These are phyloP conservation scores for Musa balbisiana DNA, from an alignment of 202 grass and related monocot species.

Conservation along the genomic window DNA sequence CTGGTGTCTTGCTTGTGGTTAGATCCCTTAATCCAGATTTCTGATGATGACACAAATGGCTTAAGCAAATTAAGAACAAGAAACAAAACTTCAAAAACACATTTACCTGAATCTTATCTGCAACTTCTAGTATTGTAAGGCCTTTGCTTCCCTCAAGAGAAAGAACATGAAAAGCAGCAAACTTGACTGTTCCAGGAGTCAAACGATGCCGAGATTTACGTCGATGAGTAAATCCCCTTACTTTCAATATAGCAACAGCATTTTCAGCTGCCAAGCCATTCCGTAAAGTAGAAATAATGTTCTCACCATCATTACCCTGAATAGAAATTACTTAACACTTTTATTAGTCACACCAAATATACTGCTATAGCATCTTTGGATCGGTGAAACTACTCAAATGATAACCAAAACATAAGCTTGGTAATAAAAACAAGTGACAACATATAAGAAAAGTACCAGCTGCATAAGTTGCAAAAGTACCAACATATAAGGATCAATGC, in stretches of 20 bases:
- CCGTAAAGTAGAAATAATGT: constrained; percentile 67
- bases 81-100: not conserved
- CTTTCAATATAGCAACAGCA: constrained; percentile 83
- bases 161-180: constrained; percentile 96
- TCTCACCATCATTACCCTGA: constrained; percentile 48
- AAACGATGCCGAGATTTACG: constrained; percentile 68
- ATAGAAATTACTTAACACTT: not conserved
- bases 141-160: constrained; percentile 86
- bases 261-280: constrained; percentile 74
- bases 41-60: constrained; percentile 24
- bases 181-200: constrained; percentile 95
- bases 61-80: not conserved
- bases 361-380: not conserved
- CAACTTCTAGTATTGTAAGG: constrained; percentile 86
- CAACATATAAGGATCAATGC: too few relatives aligned
- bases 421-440: too few relatives aligned
- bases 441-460: too few relatives aligned
- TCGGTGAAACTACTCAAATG: too few relatives aligned
- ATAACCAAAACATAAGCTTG: too few relatives aligned
- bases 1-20: constrained; percentile 96
- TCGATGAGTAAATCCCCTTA: constrained; percentile 63
- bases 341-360: not conserved
- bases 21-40: constrained; percentile 95
- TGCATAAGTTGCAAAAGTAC: too few relatives aligned
- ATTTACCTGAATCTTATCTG: constrained; percentile 94